phyloP scores from a whole-genome alignment of 805 yeast species.

The Monosporozyma unispora region DNA sequence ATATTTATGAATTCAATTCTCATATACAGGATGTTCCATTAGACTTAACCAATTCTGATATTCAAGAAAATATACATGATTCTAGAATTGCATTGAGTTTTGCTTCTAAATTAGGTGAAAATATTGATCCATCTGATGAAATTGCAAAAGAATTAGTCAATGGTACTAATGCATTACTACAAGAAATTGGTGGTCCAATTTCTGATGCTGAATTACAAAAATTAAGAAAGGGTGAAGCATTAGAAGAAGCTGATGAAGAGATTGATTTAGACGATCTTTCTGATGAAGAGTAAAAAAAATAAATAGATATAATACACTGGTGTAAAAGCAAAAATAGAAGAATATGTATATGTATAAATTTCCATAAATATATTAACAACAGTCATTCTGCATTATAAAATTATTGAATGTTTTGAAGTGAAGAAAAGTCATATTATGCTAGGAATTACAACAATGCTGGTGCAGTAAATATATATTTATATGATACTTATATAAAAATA shows the following conservation, averaged over 20 bases:
- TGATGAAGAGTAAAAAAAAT: conserved; percentile 3
- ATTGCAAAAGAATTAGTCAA: conserved; percentile 50
- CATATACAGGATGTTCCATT: conserved; percentile 31
- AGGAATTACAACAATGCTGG: not conserved
- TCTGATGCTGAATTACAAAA: conserved; percentile 32
- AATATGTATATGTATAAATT: conserved; percentile 1
- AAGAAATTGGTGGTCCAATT: conserved; percentile 53
- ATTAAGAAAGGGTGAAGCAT: conserved; percentile 31
- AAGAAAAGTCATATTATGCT: not conserved
- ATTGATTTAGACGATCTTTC: conserved; percentile 13
- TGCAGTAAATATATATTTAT: not conserved
- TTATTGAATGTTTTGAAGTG: not conserved
- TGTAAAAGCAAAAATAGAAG: not conserved
- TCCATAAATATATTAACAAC: not conserved
- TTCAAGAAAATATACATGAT: conserved; percentile 23
- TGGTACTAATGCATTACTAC: conserved; percentile 44
- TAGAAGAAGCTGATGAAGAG: conserved; percentile 31
- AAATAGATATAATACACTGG: not conserved
- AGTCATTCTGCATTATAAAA: not conserved
- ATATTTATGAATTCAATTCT: conserved; percentile 27
- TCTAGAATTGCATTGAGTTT: conserved; percentile 33
- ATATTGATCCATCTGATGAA: conserved; percentile 33
- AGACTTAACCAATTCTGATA: conserved; percentile 31
- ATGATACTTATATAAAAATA: not conserved
- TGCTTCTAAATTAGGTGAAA: conserved; percentile 37